Evolutionary conservation across 106 monocot species (phyloP), one percentile per base, ranked within the genome.

Genomic region (Dioscorea alata): DNA sequence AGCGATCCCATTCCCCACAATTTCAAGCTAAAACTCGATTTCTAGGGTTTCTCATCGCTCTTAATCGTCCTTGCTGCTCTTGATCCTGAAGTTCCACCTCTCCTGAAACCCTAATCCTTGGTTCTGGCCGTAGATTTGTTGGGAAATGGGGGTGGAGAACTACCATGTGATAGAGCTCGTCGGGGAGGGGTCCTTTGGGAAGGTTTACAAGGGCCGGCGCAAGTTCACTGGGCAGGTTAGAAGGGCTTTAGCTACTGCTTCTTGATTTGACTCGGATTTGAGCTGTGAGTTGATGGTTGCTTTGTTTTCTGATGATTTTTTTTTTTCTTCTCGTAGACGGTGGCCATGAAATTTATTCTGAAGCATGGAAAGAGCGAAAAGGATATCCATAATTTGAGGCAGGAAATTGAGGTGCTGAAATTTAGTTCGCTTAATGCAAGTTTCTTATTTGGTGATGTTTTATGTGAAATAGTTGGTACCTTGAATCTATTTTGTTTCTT

Each of bases 351-450:
- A 58, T 99, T 99, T 67, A 99, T 99, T 68, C 76, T 90, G 23
- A 99, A 99, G 74, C 93, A 93, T 50, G 97, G 97, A 32, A 99
- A 93, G 59, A 99, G 84, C 23, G 97, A 99, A 23, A 99, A 99
- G 76, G 97, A 99, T 56, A 80, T 94, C 13, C 94, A 94, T 23
- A 94, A 90, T 60, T 68, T 94, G 15, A 85, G 90, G 52, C 94
- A 94, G 64, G 97, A 99, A 72, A 99, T 99, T 68, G 97, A 99
- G 89, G 97, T 99, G 79, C 6, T 42, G 42, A 42, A 42, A 42
- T 0, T 42, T 42, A 42, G 42, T 42, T 42, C 6, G 42, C 42
- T 42, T 10, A 42, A 10, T 42, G 10, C 10, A 6, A 8, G 42
- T 42, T 42, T 42, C 9, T 42, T 42, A 42, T 42, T 42, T 42